phyloP scores from a whole-genome alignment of 2,329 filamentous ascomycete genomes.

The Cladosporium sp. region DNA sequence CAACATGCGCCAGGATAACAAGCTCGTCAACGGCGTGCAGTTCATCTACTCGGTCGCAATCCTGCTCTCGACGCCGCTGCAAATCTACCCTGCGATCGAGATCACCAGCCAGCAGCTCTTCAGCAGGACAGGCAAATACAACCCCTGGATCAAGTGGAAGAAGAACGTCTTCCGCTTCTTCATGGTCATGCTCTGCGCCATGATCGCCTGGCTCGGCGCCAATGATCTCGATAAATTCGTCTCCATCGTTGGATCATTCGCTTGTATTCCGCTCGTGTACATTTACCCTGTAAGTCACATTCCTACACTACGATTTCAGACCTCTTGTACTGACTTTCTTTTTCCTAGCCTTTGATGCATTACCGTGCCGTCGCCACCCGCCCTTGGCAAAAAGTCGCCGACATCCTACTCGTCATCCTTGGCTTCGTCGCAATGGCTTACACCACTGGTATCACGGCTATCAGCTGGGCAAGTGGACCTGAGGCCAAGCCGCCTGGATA shows the following conservation, averaged over 20 bases:
- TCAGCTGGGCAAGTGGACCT: conserved; percentile 71
- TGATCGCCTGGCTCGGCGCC: conserved; percentile 87
- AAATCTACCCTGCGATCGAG: conserved; percentile 95
- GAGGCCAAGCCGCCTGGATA: conserved; percentile 54
- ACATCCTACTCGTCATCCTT: conserved; percentile 74
- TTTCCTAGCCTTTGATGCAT: conserved; percentile 77
- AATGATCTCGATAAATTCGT: conserved; percentile 97
- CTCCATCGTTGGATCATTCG: conserved; percentile 91
- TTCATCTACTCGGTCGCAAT: conserved; percentile 99
- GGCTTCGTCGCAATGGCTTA: conserved; percentile 86
- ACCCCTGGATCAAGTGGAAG: conserved; percentile 98
- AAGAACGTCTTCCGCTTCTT: conserved; percentile 97
- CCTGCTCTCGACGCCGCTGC: conserved; percentile 85
- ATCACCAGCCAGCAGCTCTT: conserved; percentile 95
- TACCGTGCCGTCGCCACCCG: conserved; percentile 73
- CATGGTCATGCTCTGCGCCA: conserved; percentile 78
- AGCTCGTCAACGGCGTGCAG: conserved; percentile 91
- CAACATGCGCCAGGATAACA: conserved; percentile 93
- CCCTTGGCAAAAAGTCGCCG: conserved; percentile 62
- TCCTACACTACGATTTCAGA: no score
- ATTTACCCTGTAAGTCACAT: conserved; percentile 81
- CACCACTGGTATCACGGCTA: conserved; percentile 79
- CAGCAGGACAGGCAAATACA: conserved; percentile 92
- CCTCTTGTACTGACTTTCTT: conserved; percentile 1
- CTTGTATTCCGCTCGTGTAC: conserved; percentile 93